A percentile compares a stretch with the other conserved stretches of the same genome.
These are phyloP conservation scores for Diospyros lotus DNA, from an alignment of 148 eudicot genomes.

Conservation along the genomic window DNA sequence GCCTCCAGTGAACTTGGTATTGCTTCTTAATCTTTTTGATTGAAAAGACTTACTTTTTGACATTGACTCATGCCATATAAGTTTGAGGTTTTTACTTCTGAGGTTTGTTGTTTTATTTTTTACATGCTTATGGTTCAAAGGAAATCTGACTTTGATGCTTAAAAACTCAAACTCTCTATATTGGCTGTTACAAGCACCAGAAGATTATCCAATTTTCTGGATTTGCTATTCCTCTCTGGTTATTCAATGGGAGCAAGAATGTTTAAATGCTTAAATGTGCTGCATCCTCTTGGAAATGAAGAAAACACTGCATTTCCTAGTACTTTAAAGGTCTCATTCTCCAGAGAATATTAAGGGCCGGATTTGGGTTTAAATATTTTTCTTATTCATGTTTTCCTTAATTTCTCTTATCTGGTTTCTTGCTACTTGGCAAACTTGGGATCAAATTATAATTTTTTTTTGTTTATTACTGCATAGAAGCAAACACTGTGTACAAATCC, in stretches of 20 bases:
- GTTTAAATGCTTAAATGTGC: neutral
- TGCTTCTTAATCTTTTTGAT: no score
- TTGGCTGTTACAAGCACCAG: neutral
- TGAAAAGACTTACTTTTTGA: no score
- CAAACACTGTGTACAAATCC: conserved; percentile 30
- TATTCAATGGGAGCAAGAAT: neutral
- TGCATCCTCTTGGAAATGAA: neutral
- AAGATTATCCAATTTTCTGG: neutral
- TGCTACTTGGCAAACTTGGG: neutral
- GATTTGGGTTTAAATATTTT: neutral
- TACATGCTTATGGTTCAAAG: neutral
- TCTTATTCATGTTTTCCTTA: neutral
- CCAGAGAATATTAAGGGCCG: no score
- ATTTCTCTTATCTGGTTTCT: neutral
- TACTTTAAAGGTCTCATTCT: neutral
- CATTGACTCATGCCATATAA: no score
- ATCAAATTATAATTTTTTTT: neutral
- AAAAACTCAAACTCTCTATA: neutral
- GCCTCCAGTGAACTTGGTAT: no score
- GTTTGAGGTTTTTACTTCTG: no score
- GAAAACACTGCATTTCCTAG: no score
- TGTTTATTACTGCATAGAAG: conserved; percentile 16
- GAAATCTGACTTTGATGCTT: neutral
- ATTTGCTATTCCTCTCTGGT: neutral
- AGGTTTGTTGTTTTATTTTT: no score